Percentiles rank a stretch among this genome's conserved stretches.
These are phyloP conservation scores for Vigna nakashimae DNA, from an alignment of 306 rosid genomes.

Conservation along the genomic window DNA sequence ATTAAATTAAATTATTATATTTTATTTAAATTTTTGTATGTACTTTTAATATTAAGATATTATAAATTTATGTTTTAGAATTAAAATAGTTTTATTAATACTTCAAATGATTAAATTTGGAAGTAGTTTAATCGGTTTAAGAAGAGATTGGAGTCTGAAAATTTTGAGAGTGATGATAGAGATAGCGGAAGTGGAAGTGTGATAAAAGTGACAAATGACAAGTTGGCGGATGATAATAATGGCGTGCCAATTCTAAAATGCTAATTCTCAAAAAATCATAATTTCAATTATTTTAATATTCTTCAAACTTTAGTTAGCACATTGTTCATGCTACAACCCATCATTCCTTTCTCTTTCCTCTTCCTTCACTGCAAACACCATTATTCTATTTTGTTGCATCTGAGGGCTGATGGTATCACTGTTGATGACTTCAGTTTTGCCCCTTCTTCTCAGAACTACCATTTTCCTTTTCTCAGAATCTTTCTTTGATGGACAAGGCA, in stretches of 20 bases:
- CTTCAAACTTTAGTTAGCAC: neutral
- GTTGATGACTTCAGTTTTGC: constrained; percentile 6
- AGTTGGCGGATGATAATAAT: constrained; percentile 21
- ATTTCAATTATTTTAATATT: neutral
- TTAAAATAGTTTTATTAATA: too few relatives aligned
- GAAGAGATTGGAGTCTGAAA: too few relatives aligned
- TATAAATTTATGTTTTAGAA: too few relatives aligned
- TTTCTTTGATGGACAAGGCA: constrained; percentile 39
- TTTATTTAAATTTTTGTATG: too few relatives aligned
- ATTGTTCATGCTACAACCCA: neutral
- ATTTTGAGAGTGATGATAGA: too few relatives aligned
- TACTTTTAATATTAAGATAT: too few relatives aligned
- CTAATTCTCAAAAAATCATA: neutral
- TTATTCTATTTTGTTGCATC: constrained; percentile 21
- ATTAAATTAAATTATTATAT: too few relatives aligned
- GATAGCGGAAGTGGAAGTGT: neutral
- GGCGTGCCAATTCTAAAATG: neutral
- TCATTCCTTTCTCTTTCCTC: neutral
- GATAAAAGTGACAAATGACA: neutral
- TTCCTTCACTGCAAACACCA: neutral
- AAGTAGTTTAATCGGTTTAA: too few relatives aligned
- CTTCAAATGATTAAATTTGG: too few relatives aligned
- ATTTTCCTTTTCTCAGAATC: constrained; percentile 9
- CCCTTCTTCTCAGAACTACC: neutral
- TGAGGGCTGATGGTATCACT: neutral